Evolutionary conservation across 2,329 filamentous ascomycete species (phyloP).

Genomic region (Penicillium aurantiogriseum): DNA sequence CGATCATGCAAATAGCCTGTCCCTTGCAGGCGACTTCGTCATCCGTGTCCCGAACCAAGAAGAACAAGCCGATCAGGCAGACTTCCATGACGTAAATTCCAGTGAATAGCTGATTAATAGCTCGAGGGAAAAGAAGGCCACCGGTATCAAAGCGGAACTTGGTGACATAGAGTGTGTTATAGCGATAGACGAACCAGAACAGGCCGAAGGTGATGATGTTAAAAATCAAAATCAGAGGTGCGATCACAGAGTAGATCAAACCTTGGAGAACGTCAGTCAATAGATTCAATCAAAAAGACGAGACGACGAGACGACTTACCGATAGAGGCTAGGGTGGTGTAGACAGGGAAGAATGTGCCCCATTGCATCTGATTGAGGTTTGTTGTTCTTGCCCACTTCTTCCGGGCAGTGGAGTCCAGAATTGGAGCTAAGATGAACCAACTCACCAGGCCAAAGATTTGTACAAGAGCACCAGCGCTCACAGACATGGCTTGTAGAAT

Average conservation of each 20-base stretch:
- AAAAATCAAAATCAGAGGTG: slow-evolving; percentile 88
- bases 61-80: slow-evolving; percentile 84
- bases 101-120: slow-evolving; percentile 93
- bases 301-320: slow-evolving; percentile 44
- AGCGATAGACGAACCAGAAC: slow-evolving; percentile 93
- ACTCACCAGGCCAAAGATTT: slow-evolving; percentile 72
- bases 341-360: slow-evolving; percentile 93
- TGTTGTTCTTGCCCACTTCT: slow-evolving; percentile 85
- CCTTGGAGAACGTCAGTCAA: slow-evolving; percentile 36
- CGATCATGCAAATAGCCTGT: slow-evolving; percentile 83
- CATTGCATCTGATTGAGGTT: slow-evolving; percentile 74
- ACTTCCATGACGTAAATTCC: slow-evolving; percentile 94
- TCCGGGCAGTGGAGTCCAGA: slow-evolving; percentile 74
- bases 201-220: slow-evolving; percentile 88
- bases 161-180: slow-evolving; percentile 92
- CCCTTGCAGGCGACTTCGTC: slow-evolving; percentile 61
- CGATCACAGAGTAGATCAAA: slow-evolving; percentile 82
- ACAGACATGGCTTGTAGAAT: slow-evolving; percentile 89
- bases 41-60: slow-evolving; percentile 64
- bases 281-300: background rate
- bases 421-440: slow-evolving; percentile 82
- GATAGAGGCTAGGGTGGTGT: slow-evolving; percentile 95
- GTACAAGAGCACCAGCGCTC: slow-evolving; percentile 83
- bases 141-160: slow-evolving; percentile 89
- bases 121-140: slow-evolving; percentile 84